Evolutionary conservation across 331 rosid species (phyloP).

Genomic region (Rhamnella rubrinervis): DNA sequence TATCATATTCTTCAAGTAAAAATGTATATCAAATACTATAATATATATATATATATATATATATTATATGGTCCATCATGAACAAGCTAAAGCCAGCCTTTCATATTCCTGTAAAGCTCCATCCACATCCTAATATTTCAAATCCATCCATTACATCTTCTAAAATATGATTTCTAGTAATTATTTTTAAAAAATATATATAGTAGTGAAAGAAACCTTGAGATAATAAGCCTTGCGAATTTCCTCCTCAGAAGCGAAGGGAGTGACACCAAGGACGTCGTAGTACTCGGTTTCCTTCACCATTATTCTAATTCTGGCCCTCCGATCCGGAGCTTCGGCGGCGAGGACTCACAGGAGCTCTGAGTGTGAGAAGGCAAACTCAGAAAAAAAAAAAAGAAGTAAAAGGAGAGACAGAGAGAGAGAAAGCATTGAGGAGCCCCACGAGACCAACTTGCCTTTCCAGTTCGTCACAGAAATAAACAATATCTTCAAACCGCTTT

Average conservation of each 20-base stretch:
- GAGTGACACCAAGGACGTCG: constrained; percentile 65
- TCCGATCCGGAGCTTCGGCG: neutral
- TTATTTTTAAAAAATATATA: neutral
- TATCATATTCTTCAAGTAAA: neutral
- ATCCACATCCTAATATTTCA: neutral
- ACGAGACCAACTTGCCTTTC: constrained; percentile 51
- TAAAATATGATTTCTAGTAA: too few species aligned
- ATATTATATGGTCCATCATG: too few species aligned
- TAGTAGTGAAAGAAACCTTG: constrained; percentile 42
- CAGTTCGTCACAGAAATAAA: constrained; percentile 55
- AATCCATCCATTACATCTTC: too few species aligned
- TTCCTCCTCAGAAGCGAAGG: constrained; percentile 72
- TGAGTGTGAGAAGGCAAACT: neutral
- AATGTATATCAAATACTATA: too few species aligned
- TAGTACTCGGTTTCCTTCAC: constrained; percentile 82
- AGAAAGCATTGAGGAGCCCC: constrained; percentile 27
- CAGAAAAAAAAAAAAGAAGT: neutral
- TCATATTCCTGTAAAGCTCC: neutral
- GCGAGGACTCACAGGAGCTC: neutral
- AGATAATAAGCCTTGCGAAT: constrained; percentile 91
- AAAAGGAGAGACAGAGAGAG: constrained; percentile 8
- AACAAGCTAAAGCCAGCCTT: too few species aligned
- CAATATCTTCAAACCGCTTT: constrained; percentile 46
- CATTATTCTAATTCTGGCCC: constrained; percentile 29
- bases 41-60: too few species aligned